A percentile compares a stretch with the other conserved stretches of the same genome.
Conservation (phyloP, 495 filamentous ascomycete species). For the Aspergillus taichungensis region DNA sequence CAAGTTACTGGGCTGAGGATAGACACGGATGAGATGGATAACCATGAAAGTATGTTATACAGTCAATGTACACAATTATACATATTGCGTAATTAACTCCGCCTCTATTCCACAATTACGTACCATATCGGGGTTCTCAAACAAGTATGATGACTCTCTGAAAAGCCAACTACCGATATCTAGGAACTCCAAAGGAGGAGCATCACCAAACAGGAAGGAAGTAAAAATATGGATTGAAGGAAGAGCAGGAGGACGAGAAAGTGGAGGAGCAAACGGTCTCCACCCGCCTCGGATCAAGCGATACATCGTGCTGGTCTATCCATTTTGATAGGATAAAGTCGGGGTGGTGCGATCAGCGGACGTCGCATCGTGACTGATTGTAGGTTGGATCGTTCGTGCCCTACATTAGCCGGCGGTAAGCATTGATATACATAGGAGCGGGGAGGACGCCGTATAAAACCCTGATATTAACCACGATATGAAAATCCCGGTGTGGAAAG, state of each 20-base stretch:
- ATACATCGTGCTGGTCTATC: constrained; percentile 9
- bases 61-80: background rate
- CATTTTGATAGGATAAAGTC: constrained; percentile 17
- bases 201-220: too few species aligned
- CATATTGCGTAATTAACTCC: too few species aligned
- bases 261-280: constrained; percentile 1
- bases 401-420: background rate
- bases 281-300: constrained; percentile 7
- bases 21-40: too few species aligned
- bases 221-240: background rate
- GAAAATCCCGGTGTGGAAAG: background rate
- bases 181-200: too few species aligned
- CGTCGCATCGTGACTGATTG: constrained; percentile 9
- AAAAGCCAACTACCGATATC: too few species aligned
- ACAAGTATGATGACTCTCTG: too few species aligned
- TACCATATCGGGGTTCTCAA: too few species aligned
- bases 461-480: background rate
- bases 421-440: background rate
- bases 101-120: too few species aligned
- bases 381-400: constrained; percentile 1
- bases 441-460: constrained; percentile 1
- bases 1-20: too few species aligned
- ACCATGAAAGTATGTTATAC: background rate
- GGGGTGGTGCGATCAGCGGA: constrained; percentile 11
- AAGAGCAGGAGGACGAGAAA: background rate